Conservation (phyloP, 1,284 basidiomycete genomes). For the Schizophyllum commune region DNA sequence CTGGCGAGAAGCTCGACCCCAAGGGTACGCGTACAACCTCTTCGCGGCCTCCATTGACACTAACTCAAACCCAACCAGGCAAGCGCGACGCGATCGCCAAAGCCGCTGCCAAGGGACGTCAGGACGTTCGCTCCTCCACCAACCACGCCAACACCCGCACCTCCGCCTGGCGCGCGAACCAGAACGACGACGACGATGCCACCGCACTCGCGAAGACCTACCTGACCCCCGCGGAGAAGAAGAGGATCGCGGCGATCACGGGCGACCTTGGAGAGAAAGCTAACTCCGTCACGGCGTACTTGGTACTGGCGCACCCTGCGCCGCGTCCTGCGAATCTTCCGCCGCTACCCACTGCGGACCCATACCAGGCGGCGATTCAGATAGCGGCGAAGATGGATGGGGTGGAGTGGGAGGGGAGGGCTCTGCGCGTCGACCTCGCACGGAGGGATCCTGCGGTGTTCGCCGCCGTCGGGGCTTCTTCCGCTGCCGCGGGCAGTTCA, state of each 20-base stretch:
- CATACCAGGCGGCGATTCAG: slow-evolving; percentile 62
- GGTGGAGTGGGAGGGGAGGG: slow-evolving; percentile 19
- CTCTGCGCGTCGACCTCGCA: slow-evolving; percentile 23
- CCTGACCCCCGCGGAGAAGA: slow-evolving; percentile 82
- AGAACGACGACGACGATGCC: slow-evolving; percentile 27
- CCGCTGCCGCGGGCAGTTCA: slow-evolving; percentile 15
- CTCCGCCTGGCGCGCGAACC: slow-evolving; percentile 60
- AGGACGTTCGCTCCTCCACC: slow-evolving; percentile 21
- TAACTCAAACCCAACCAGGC: neutral
- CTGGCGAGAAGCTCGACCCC: neutral
- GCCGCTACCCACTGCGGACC: slow-evolving; percentile 53
- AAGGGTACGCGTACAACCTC: too few species aligned
- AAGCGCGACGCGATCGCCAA: neutral
- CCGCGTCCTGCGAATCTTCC: slow-evolving; percentile 51
- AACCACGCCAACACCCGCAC: slow-evolving; percentile 53
- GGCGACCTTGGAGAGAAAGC: slow-evolving; percentile 74
- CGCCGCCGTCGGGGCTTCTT: slow-evolving; percentile 1
- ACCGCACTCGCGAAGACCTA: slow-evolving; percentile 27
- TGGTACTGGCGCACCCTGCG: slow-evolving; percentile 74
- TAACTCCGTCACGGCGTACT: slow-evolving; percentile 74
- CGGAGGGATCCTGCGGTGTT: slow-evolving; percentile 25
- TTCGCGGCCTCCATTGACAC: too few species aligned
- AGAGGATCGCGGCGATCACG: slow-evolving; percentile 92
- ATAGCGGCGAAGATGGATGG: slow-evolving; percentile 65
- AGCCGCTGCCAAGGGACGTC: neutral